Evolutionary conservation across 2,329 filamentous ascomycete genomes (phyloP), one percentile per base, ranked within the genome.

Genomic region (Cercospora sp.): DNA sequence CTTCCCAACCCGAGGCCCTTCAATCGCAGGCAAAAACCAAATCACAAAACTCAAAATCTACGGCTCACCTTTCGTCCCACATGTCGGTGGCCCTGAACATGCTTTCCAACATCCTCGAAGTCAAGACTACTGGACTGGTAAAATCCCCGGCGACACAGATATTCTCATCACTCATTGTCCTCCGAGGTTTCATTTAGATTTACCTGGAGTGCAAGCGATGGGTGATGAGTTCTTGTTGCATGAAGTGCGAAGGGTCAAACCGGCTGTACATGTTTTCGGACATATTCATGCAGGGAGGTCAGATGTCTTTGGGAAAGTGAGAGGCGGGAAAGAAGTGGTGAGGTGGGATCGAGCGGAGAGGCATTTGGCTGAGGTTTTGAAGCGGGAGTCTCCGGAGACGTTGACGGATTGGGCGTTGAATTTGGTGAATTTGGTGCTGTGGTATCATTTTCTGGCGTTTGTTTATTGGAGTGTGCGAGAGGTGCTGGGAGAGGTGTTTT

Each of bases 161-260:
- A 87, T 97, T 63, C 84, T 97, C 13, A 81, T 97, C 57, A 96
- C 93, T 1, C 93, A 97, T 76, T 89, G 88, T 0, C 93, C 93
- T 30, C 92, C 93, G 1, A 87, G 87, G 77, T 84, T 88, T 75
- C 92, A 97, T 77, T 83, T 89, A 79, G 80, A 91, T 81, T 72
- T 90, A 75, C 86, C 87, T 80, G 76, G 82, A 78, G 68, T 70
- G 34, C 24, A 61, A 13, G 88, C 85, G 2, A 81, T 93, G 55
- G 93, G 92, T 65, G 94, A 91, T 72, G 86, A 88, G 37, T 69
- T 71, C 32, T 84, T 97, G 5, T 84, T 94, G 5, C 80, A 84
- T 13, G 93, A 96, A 75, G 79, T 91, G 18, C 92, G 90, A 88
- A 87, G 90, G 40, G 88, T 93, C 10, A 88, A 87, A 70, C 93